A percentile compares a stretch with the other conserved stretches of the same genome.
Conservation (phyloP, 2,329 filamentous ascomycete species). For the Neonectria ditissima region DNA sequence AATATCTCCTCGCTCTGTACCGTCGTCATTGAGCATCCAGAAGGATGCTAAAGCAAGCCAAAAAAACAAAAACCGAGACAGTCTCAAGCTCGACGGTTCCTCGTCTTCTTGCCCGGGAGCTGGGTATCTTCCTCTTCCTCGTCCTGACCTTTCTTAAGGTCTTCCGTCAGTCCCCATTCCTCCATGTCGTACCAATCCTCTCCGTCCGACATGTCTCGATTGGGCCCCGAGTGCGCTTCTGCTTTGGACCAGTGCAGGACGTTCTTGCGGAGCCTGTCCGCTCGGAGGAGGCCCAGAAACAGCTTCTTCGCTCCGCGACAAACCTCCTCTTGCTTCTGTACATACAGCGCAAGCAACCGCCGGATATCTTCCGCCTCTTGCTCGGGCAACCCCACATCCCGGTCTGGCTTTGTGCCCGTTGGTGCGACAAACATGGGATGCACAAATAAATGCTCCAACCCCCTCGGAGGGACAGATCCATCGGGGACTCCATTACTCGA, state of each 20-base stretch:
- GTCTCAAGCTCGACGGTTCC: slow-evolving; percentile 59
- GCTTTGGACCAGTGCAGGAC: slow-evolving; percentile 83
- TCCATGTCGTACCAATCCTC: slow-evolving; percentile 91
- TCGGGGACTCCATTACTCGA: slow-evolving; percentile 21
- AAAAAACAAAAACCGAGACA: slow-evolving; percentile 20
- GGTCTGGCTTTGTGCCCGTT: slow-evolving; percentile 70
- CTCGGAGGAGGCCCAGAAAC: slow-evolving; percentile 77
- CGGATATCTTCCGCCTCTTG: slow-evolving; percentile 83
- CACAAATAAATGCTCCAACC: slow-evolving; percentile 65
- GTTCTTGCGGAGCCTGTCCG: slow-evolving; percentile 76
- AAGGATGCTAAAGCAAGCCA: slow-evolving; percentile 4
- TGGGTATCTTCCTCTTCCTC: slow-evolving; percentile 82
- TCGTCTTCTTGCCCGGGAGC: slow-evolving; percentile 70
- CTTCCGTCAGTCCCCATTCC: slow-evolving; percentile 80
- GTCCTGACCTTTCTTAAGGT: slow-evolving; percentile 84
- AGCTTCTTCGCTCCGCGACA: slow-evolving; percentile 76
- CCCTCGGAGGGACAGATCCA: slow-evolving; percentile 18
- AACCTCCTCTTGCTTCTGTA: slow-evolving; percentile 89
- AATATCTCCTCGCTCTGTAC: not conserved
- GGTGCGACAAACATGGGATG: slow-evolving; percentile 82
- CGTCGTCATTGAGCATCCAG: not conserved
- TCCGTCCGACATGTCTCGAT: slow-evolving; percentile 84
- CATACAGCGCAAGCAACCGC: slow-evolving; percentile 78
- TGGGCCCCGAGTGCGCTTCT: slow-evolving; percentile 75
- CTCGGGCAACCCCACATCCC: slow-evolving; percentile 77